These are phyloP conservation scores for Tulasnella sp. DNA, from an alignment of 768 basidiomycete genomes.

Conservation along the genomic window DNA sequence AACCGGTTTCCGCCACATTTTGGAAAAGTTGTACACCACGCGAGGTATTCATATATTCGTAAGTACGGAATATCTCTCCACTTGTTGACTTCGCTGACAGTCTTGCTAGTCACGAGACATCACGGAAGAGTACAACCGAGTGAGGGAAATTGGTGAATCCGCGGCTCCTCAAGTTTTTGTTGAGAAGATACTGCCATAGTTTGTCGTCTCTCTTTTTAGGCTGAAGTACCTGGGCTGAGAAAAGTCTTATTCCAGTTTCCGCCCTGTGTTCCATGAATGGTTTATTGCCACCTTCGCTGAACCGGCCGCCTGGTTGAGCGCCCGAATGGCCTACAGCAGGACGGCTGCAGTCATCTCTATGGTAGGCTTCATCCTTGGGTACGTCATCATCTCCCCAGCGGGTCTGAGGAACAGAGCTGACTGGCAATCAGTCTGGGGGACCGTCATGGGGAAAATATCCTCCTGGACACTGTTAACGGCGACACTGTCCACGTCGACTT, in stretches of 20 bases:
- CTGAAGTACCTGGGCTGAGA: background rate
- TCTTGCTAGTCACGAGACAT: constrained; percentile 45
- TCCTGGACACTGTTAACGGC: constrained; percentile 82
- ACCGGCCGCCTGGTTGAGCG: constrained; percentile 88
- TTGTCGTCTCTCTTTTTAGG: constrained; percentile 33
- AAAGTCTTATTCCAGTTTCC: constrained; percentile 46
- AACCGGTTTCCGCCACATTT: constrained; percentile 69
- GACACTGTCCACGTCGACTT: constrained; percentile 97
- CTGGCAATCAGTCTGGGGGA: constrained; percentile 74
- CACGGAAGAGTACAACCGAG: constrained; percentile 44
- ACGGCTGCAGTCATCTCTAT: constrained; percentile 98
- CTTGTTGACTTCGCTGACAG: background rate
- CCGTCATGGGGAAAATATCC: constrained; percentile 92
- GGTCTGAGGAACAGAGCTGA: background rate
- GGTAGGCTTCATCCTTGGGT: constrained; percentile 97
- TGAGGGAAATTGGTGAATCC: constrained; percentile 50
- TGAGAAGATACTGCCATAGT: constrained; percentile 56
- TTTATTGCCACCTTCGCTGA: constrained; percentile 96
- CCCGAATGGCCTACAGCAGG: constrained; percentile 78
- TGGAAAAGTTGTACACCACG: constrained; percentile 62
- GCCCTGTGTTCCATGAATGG: constrained; percentile 94
- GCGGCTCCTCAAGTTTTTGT: constrained; percentile 46
- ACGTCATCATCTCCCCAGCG: constrained; percentile 32
- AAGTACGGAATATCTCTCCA: constrained; percentile 31
- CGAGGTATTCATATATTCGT: constrained; percentile 50